Percentiles rank a stretch among this genome's conserved stretches.
phyloP scores from a whole-genome alignment of 208 protist genomes.

The Spongospora subterranea region DNA sequence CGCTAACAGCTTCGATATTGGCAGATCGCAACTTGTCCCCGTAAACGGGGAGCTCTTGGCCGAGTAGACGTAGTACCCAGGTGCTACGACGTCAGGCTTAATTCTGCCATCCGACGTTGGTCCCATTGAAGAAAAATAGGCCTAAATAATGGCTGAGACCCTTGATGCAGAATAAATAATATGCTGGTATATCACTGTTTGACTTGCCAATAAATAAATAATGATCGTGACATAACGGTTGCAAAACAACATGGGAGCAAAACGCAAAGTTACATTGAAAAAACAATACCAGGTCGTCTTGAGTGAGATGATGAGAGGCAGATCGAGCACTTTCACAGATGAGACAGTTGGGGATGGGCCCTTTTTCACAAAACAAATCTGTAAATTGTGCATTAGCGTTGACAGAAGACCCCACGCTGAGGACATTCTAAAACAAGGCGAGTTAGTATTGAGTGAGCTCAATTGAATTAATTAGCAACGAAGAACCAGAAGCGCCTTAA shows the following conservation, averaged over 20 bases:
- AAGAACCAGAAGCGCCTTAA: neutral
- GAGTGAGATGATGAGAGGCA: neutral
- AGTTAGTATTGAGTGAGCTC: too few species aligned
- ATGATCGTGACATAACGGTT: too few species aligned
- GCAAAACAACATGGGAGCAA: too few species aligned
- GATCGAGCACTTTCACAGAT: neutral
- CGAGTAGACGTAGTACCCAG: constrained; percentile 47
- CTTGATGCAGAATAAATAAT: neutral
- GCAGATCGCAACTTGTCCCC: neutral
- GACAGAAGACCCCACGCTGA: constrained; percentile 13
- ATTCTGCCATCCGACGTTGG: neutral
- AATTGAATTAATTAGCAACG: neutral
- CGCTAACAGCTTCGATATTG: neutral
- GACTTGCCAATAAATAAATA: too few species aligned
- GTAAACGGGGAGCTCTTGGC: neutral
- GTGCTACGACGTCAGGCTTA: constrained; percentile 30
- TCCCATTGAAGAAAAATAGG: constrained; percentile 46
- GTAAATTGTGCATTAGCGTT: neutral
- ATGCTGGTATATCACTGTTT: too few species aligned
- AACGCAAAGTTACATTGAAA: too few species aligned
- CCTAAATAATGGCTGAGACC: neutral
- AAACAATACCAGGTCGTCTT: neutral
- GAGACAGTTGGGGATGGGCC: neutral
- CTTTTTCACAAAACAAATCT: constrained; percentile 14
- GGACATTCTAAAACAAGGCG: constrained; percentile 1